Conservation (phyloP, 371 early-diverging fungal genomes). For the Dentiscutata heterogama region DNA sequence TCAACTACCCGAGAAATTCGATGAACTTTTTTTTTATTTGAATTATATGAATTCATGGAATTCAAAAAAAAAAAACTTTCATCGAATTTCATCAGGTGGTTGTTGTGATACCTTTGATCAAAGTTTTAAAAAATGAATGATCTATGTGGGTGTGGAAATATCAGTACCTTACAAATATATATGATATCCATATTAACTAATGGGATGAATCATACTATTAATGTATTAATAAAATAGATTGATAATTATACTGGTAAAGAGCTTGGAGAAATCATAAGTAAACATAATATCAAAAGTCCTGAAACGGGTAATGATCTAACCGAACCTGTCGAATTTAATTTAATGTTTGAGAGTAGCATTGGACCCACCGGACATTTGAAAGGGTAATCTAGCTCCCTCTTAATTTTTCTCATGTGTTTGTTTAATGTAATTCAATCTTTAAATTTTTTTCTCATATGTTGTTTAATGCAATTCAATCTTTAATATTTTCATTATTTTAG, state of each 20-base stretch:
- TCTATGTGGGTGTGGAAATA: too few species aligned
- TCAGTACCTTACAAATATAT: too few species aligned
- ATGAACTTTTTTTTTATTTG: too few species aligned
- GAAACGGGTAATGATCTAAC: conserved; percentile 94
- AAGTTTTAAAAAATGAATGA: too few species aligned
- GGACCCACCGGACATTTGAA: conserved; percentile 98
- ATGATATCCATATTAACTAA: too few species aligned
- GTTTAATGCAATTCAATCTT: neutral
- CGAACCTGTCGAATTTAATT: conserved; percentile 96
- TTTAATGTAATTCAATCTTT: neutral
- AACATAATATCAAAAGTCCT: conserved; percentile 92
- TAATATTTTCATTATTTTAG: conserved; percentile 51
- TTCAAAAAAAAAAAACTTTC: too few species aligned
- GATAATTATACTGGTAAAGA: conserved; percentile 94
- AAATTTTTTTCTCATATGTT: neutral
- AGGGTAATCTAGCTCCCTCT: conserved; percentile 63
- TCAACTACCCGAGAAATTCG: too few species aligned
- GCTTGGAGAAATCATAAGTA: conserved; percentile 88
- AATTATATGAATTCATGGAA: too few species aligned
- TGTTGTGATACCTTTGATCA: too few species aligned
- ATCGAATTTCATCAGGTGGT: too few species aligned
- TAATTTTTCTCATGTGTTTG: neutral
- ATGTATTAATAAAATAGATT: conserved; percentile 62
- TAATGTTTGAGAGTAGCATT: conserved; percentile 99
- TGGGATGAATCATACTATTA: too few species aligned